phyloP scores from a whole-genome alignment of 2,329 filamentous ascomycete species.

The Colletotrichum phormii region DNA sequence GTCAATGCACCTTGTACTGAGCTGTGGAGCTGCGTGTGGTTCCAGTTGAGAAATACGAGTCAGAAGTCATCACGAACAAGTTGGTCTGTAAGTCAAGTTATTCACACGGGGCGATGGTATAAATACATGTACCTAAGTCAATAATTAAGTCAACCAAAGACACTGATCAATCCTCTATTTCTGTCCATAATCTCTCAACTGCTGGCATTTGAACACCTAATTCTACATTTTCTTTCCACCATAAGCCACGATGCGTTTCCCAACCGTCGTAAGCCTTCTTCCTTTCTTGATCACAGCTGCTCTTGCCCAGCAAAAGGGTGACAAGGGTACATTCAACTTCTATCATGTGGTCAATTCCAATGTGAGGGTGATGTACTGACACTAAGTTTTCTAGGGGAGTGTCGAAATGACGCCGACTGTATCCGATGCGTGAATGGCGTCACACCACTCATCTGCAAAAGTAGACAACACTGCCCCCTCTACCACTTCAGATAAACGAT shows the following conservation, averaged over 20 bases:
- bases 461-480: background rate
- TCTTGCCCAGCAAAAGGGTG: conserved; percentile 3
- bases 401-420: background rate
- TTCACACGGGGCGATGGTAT: background rate
- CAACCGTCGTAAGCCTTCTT: background rate
- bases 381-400: background rate
- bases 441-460: conserved; percentile 19
- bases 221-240: background rate
- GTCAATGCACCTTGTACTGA: background rate
- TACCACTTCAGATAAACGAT: too few species aligned
- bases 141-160: too few species aligned
- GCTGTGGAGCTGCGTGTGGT: background rate
- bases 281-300: background rate
- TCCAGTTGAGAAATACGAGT: background rate
- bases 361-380: background rate
- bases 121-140: too few species aligned
- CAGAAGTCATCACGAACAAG: background rate
- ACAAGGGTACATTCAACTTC: background rate
- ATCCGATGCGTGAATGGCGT: conserved; percentile 4
- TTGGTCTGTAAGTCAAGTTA: background rate
- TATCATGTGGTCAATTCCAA: fast-evolving
- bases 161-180: too few species aligned
- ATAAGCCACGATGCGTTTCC: background rate
- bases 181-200: background rate
- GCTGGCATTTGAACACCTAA: too few species aligned